phyloP scores from a whole-genome alignment of 2,329 filamentous ascomycete genomes.

The Colletotrichum endophyticum region DNA sequence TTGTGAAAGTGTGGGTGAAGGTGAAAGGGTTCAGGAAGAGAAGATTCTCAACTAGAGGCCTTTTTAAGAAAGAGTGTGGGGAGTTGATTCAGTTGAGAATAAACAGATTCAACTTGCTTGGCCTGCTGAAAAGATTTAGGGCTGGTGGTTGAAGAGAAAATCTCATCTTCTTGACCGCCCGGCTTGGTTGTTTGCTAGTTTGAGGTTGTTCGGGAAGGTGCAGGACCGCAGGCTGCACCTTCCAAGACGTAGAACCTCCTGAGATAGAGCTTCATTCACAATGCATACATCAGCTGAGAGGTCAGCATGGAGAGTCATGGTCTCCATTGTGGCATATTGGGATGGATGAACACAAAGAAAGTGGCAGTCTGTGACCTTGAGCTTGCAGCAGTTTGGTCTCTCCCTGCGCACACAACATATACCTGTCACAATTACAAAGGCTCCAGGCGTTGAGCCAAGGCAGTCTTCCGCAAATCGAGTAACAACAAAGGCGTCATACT shows the following conservation, averaged over 20 bases:
- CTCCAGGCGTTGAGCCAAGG: not conserved
- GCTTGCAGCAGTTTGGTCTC: not conserved
- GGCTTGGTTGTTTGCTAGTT: not conserved
- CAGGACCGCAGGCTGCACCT: not conserved
- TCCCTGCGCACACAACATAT: not conserved
- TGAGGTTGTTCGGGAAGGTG: not conserved
- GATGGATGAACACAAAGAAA: not conserved
- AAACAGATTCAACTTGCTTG: not conserved
- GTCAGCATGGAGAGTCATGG: accelerated
- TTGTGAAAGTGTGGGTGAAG: not conserved
- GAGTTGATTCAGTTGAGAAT: not conserved
- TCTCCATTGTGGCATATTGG: accelerated
- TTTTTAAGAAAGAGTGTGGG: not conserved
- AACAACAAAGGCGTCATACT: not conserved
- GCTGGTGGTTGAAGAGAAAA: not conserved
- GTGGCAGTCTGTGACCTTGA: not conserved
- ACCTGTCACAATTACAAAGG: not conserved
- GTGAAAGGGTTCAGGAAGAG: not conserved
- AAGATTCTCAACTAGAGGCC: not conserved
- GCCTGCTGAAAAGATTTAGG: not conserved
- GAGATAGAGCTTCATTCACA: not conserved
- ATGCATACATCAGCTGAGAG: not conserved
- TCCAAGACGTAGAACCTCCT: accelerated
- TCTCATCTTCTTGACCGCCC: not conserved
- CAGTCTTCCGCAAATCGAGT: accelerated